Conservation (phyloP, 2,329 filamentous ascomycete genomes). For the Elsinoe australis region DNA sequence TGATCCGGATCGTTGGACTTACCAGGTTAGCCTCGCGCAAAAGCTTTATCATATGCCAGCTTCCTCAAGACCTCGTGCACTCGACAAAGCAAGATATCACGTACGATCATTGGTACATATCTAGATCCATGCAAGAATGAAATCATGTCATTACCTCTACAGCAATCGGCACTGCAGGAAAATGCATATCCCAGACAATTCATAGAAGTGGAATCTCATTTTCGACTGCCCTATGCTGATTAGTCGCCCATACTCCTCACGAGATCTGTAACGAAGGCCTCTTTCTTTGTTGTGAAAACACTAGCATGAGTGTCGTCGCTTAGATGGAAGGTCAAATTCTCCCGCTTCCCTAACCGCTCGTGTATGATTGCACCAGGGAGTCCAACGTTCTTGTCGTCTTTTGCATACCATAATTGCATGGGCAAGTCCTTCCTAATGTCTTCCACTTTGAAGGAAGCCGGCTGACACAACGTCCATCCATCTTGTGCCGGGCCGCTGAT, state of each 20-base stretch:
- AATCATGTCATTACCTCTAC: too few species aligned
- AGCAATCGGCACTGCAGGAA: too few species aligned
- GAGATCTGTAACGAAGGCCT: constrained; percentile 1
- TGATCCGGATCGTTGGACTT: too few species aligned
- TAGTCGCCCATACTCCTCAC: not conserved
- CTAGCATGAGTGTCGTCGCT: constrained; percentile 6
- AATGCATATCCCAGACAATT: too few species aligned
- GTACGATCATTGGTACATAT: too few species aligned
- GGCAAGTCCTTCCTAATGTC: constrained; percentile 24
- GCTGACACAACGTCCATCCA: not conserved
- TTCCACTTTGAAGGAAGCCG: constrained; percentile 25
- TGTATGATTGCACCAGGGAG: not conserved
- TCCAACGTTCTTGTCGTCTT: constrained; percentile 26
- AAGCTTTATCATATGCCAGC: too few species aligned
- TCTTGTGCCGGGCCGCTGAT: not conserved
- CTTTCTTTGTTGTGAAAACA: not conserved
- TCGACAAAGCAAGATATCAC: too few species aligned
- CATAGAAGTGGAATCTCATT: too few species aligned
- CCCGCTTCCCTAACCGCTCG: not conserved
- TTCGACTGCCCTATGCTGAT: too few species aligned
- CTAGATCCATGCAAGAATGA: too few species aligned
- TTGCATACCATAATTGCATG: constrained; percentile 30
- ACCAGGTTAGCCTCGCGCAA: too few species aligned
- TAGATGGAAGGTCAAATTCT: constrained; percentile 1
- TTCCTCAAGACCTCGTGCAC: too few species aligned